A percentile compares a stretch with the other conserved stretches of the same genome.
Evolutionary conservation across 1,284 basidiomycete species (phyloP).

Genomic region (Rhodotorula mucilaginosa): DNA sequence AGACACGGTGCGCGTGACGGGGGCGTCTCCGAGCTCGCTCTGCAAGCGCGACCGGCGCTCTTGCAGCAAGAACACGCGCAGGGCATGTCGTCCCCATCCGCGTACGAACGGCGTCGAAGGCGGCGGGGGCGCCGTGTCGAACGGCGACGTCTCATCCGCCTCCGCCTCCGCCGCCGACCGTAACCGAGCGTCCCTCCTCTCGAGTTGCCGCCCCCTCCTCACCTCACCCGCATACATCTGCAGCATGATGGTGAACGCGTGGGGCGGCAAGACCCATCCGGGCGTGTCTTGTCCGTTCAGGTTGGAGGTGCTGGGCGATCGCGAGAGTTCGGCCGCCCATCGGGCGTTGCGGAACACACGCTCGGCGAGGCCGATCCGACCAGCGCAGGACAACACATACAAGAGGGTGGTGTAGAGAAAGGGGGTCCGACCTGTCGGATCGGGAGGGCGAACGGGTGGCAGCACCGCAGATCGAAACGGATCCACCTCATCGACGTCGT

Average conservation of each 20-base stretch:
- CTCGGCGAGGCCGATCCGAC: slow-evolving; percentile 60
- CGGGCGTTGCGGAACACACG: slow-evolving; percentile 52
- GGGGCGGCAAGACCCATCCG: slow-evolving; percentile 62
- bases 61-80: slow-evolving; percentile 26
- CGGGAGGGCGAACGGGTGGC: slow-evolving; percentile 5
- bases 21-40: slow-evolving; percentile 9
- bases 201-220: slow-evolving; percentile 32
- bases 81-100: slow-evolving; percentile 35
- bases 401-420: slow-evolving; percentile 57
- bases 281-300: slow-evolving; percentile 33
- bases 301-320: slow-evolving; percentile 59
- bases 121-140: neutral
- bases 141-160: neutral
- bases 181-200: neutral
- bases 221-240: slow-evolving; percentile 56
- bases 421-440: slow-evolving; percentile 16
- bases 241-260: slow-evolving; percentile 70
- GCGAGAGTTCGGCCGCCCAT: slow-evolving; percentile 52
- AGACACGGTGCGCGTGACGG: neutral
- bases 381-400: slow-evolving; percentile 61
- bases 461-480: neutral
- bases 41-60: slow-evolving; percentile 5
- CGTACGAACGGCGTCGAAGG: slow-evolving; percentile 11
- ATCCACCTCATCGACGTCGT: neutral
- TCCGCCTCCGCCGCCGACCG: neutral